phyloP scores from a whole-genome alignment of 2,329 filamentous ascomycete species.

The Pyricularia grisea region DNA sequence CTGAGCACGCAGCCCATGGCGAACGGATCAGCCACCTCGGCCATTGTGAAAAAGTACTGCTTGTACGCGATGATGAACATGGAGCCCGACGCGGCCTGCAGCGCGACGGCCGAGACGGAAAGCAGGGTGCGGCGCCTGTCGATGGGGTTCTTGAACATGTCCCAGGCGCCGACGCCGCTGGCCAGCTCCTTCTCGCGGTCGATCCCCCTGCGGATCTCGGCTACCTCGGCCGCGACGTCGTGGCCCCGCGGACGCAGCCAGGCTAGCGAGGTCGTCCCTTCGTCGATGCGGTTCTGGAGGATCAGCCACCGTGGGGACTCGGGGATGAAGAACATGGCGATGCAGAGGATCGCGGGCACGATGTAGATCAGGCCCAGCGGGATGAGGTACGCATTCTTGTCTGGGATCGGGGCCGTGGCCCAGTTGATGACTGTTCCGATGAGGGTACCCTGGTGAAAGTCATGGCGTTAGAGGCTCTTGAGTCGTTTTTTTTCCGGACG shows the following conservation, averaged over 20 bases:
- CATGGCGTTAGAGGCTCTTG: background rate
- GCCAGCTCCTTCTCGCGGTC: conserved; percentile 22
- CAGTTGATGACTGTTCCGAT: conserved; percentile 31
- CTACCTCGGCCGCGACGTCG: conserved; percentile 21
- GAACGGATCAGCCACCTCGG: conserved; percentile 36
- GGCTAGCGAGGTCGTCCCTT: conserved; percentile 16
- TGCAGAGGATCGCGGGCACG: conserved; percentile 8
- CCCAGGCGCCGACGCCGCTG: conserved; percentile 24
- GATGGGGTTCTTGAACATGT: conserved; percentile 25
- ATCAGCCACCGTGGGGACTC: conserved; percentile 15
- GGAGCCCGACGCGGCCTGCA: conserved; percentile 33
- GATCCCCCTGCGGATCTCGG: conserved; percentile 23
- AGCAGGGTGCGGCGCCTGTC: conserved; percentile 22
- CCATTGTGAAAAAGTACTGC: conserved; percentile 47
- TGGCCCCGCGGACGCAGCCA: conserved; percentile 24
- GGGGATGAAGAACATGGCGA: conserved; percentile 7
- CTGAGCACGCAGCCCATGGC: conserved; percentile 40
- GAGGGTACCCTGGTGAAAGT: conserved; percentile 27
- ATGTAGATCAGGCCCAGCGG: conserved; percentile 20
- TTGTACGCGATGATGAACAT: conserved; percentile 36
- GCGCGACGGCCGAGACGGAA: conserved; percentile 28
- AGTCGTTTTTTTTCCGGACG: too few relatives aligned
- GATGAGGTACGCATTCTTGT: conserved; percentile 21
- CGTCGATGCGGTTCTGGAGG: conserved; percentile 8
- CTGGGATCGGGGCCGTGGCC: conserved; percentile 18